Base-by-base conservation (phyloP, 2,329 filamentous ascomycete species). In the Penicillium sp. region DNA sequence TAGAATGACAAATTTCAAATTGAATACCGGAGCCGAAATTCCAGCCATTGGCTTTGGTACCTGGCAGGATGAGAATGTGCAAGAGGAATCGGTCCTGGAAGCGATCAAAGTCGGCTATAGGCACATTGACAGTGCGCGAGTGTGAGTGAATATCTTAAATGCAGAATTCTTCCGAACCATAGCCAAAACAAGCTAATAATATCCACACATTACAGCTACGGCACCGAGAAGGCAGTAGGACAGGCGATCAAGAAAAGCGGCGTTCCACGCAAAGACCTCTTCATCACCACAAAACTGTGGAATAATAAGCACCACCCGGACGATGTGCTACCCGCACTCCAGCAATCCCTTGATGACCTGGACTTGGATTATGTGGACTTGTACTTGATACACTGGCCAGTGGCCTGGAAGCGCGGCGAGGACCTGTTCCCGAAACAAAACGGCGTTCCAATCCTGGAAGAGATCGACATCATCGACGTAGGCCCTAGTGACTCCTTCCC, bases 371-470 rank as follows among this genome's bases (percentile, higher is more conserved):
- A 86, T 58, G 70, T 87, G 41, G 83, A 87, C 58, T 70, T 87
- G 8, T 85, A 78, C 61, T 71, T 86, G 42, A 84, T 88, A 58
- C 82, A 86, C 64, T 87, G 76, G 74, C 78, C 78, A 0, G 69
- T 72, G 7, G 67, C 78, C 1, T 80, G 77, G 58, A 70, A 71
- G 32, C 64, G 70, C 16, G 69, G 73, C n/a, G 63, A 67, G 15
- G 63, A 71, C 4, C 47, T 68, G 27, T 69, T 76, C 34, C 75
- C 76, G 3, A 73, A 72, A 40, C 54, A 65, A 16, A 54, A 71
- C 36, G 70, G 68, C 18, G 72, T 72, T 35, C 57, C 61, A 3
- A 50, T 62, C n/a, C 53, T 66, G 1, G 71, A 65, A 11, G 58
- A 72, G 23, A 64, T 69, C 33, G 74, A 77, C 51, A 72, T 70